Base-by-base conservation (phyloP, 2,329 filamentous ascomycete genomes). In the Microdochium bolleyi region DNA sequence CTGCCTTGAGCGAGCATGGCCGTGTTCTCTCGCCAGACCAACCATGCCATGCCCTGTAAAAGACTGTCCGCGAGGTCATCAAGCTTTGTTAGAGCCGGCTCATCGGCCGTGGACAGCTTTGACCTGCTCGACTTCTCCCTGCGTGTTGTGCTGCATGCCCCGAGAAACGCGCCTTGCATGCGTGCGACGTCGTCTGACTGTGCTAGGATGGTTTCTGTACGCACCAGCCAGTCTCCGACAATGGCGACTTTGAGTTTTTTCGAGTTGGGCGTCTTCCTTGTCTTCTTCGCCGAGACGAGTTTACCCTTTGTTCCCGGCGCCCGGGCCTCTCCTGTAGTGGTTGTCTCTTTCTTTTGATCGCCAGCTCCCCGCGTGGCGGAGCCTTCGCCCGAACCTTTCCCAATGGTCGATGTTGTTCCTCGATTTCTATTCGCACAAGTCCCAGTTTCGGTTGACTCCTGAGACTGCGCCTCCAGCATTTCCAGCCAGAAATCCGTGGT, bases 51-150 rank as follows among this genome's bases (percentile, higher is more conserved):
- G 2, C 84, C 89, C 66, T 95, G 89, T 52, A 94, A 65, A 24
- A 94, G 70, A 64, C 85, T 88, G 70, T 95, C 89, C 0, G 89
- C 87, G 50, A 95, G 69, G 70, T 95, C 89, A 67, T 95, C 89
- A 51, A 92, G 67, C 67, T 94, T 94, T n/a, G 57, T 62, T 61
- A 70, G 73, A 49, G 55, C 61, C 13, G 60, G 56, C 16, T 65
- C 70, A 7, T 46, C 14, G 14, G 16, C 19, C 5, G 9, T 13
- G 49, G 70, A 65, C n/a, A 57, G 56, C 49, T 66, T 62, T 2
- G 70, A 70, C 34, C 5, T 19, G 22, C 24, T 7, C 11, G 14
- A 10, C 3, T 3, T 22, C 22, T 14, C 49, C 5, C n/a, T 7
- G 4, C 13, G 22, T 10, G 37, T 37, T 27, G 8, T 3, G 22